phyloP scores from a whole-genome alignment of 2,329 filamentous ascomycete genomes.

The Pseudogymnoascus sp. region DNA sequence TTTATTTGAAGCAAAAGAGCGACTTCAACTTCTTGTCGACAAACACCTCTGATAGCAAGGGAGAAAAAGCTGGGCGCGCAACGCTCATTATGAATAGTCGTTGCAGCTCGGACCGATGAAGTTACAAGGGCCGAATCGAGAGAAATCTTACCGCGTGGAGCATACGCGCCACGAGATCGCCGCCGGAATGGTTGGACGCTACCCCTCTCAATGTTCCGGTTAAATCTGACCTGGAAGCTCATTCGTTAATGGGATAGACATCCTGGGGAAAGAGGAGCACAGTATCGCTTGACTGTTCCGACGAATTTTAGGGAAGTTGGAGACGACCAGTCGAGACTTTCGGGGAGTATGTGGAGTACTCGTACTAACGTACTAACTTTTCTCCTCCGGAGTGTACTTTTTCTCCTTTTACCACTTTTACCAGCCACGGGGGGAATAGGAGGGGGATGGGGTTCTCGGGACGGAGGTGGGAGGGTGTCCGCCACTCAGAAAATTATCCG shows the following conservation, averaged over 20 bases:
- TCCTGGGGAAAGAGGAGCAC: neutral
- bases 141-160: constrained; percentile 3
- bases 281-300: neutral
- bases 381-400: neutral
- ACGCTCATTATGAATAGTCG: constrained; percentile 3
- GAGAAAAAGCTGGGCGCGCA: neutral
- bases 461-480: neutral
- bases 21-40: neutral
- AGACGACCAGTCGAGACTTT: neutral
- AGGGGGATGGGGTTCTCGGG: neutral
- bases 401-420: neutral
- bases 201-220: constrained; percentile 5
- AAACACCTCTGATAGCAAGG: constrained; percentile 2
- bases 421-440: neutral
- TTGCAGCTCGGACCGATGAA: neutral
- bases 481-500: constrained; percentile 2
- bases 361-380: neutral
- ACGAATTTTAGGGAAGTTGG: neutral
- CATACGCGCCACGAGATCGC: constrained; percentile 2
- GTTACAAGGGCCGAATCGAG: neutral
- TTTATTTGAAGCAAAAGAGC: neutral
- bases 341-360: neutral
- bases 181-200: constrained; percentile 2
- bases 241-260: neutral
- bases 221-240: neutral